A percentile compares a stretch with the other conserved stretches of the same genome.
Evolutionary conservation across 2,329 filamentous ascomycete species (phyloP).

Genomic region (Penicillium sp.): DNA sequence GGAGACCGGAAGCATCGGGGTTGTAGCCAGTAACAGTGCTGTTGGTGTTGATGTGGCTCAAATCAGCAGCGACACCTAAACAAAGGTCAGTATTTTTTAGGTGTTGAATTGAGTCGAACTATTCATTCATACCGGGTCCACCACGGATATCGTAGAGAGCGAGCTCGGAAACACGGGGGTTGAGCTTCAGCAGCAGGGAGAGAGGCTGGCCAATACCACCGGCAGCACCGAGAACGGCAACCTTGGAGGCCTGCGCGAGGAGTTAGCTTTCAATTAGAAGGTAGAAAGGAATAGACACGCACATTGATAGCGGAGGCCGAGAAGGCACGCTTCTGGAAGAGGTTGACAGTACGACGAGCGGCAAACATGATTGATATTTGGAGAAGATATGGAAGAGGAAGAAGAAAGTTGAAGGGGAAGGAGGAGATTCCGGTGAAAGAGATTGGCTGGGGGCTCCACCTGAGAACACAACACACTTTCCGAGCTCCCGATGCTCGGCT

Average conservation of each 20-base stretch:
- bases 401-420: constrained; percentile 15
- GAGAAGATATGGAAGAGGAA: constrained; percentile 21
- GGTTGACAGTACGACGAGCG: constrained; percentile 55
- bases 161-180: constrained; percentile 89
- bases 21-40: constrained; percentile 89
- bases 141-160: constrained; percentile 97
- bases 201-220: constrained; percentile 98
- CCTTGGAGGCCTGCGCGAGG: constrained; percentile 78
- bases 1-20: constrained; percentile 71
- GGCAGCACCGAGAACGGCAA: constrained; percentile 91
- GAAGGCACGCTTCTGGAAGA: constrained; percentile 74
- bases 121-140: constrained; percentile 70
- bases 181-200: constrained; percentile 97
- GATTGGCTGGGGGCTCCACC: constrained; percentile 8
- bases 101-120: not conserved
- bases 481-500: constrained; percentile 23
- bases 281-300: constrained; percentile 35
- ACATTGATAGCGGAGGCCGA: constrained; percentile 77
- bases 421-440: constrained; percentile 15
- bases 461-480: constrained; percentile 13
- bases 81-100: constrained; percentile 15
- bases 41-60: constrained; percentile 99
- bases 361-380: constrained; percentile 66
- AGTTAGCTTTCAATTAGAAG: not conserved
- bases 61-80: constrained; percentile 92